Conservation (phyloP, 371 early-diverging fungal species). For the Entomophthora muscae region DNA sequence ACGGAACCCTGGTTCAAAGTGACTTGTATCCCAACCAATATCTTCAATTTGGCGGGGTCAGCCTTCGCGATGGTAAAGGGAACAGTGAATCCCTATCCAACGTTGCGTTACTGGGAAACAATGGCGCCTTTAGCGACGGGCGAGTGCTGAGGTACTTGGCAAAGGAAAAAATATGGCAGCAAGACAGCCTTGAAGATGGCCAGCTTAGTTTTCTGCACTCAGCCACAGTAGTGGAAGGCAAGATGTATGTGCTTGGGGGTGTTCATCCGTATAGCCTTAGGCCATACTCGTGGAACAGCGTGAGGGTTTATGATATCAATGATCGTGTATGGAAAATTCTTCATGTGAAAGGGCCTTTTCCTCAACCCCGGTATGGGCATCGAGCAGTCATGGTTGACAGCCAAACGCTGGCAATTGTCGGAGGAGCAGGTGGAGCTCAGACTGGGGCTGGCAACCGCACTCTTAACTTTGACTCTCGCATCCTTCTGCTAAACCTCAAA, state of each 20-base stretch:
- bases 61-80: neutral
- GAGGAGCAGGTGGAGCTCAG: neutral
- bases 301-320: neutral
- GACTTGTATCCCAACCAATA: slow-evolving; percentile 1
- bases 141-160: neutral
- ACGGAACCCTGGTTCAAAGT: neutral
- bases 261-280: neutral
- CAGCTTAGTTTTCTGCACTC: slow-evolving; percentile 2
- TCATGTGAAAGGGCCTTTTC: neutral
- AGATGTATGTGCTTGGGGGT: slow-evolving; percentile 2
- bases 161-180: neutral
- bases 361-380: neutral
- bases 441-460: neutral
- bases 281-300: neutral
- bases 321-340: too few relatives aligned
- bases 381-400: neutral
- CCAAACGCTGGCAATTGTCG: neutral
- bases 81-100: neutral
- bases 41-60: neutral
- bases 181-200: neutral
- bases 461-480: neutral
- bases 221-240: neutral
- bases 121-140: neutral
- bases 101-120: neutral
- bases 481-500: neutral